A percentile compares a stretch with the other conserved stretches of the same genome.
phyloP scores from a whole-genome alignment of 805 yeast genomes.

The Ogataea methylovora region DNA sequence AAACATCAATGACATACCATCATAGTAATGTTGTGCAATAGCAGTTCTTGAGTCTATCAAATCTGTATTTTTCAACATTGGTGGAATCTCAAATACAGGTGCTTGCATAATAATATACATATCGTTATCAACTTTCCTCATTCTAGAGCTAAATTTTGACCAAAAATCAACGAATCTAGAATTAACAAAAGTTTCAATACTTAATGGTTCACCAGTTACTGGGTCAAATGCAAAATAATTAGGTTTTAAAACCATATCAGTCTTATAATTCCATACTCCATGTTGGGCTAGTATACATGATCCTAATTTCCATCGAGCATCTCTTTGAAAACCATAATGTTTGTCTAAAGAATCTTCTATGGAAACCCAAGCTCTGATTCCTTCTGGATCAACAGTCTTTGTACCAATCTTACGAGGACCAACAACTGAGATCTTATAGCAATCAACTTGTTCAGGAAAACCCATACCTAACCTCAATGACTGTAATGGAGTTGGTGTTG shows the following conservation, averaged over 20 bases:
- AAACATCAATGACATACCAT: slow-evolving; percentile 89
- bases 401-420: slow-evolving; percentile 70
- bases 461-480: slow-evolving; percentile 77
- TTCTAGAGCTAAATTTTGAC: slow-evolving; percentile 36
- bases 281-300: slow-evolving; percentile 75
- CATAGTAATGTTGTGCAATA: slow-evolving; percentile 87
- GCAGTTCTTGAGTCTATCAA: slow-evolving; percentile 59
- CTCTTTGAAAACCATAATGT: slow-evolving; percentile 67
- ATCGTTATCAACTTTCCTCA: slow-evolving; percentile 38
- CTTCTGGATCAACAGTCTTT: slow-evolving; percentile 54
- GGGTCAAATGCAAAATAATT: slow-evolving; percentile 44
- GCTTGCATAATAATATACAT: slow-evolving; percentile 66
- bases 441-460: slow-evolving; percentile 55
- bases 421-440: slow-evolving; percentile 59
- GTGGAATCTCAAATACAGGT: slow-evolving; percentile 76
- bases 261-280: slow-evolving; percentile 60
- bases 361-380: slow-evolving; percentile 62
- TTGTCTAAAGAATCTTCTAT: slow-evolving; percentile 44
- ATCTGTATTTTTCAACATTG: slow-evolving; percentile 44
- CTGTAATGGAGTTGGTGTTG: slow-evolving; percentile 78
- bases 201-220: slow-evolving; percentile 29
- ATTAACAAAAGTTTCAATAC: slow-evolving; percentile 54
- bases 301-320: slow-evolving; percentile 59
- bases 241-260: slow-evolving; percentile 34
- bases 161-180: slow-evolving; percentile 59